These are phyloP conservation scores for Cinnamomum micranthum DNA, from an alignment of 164 flowering plant species.

Conservation along the genomic window DNA sequence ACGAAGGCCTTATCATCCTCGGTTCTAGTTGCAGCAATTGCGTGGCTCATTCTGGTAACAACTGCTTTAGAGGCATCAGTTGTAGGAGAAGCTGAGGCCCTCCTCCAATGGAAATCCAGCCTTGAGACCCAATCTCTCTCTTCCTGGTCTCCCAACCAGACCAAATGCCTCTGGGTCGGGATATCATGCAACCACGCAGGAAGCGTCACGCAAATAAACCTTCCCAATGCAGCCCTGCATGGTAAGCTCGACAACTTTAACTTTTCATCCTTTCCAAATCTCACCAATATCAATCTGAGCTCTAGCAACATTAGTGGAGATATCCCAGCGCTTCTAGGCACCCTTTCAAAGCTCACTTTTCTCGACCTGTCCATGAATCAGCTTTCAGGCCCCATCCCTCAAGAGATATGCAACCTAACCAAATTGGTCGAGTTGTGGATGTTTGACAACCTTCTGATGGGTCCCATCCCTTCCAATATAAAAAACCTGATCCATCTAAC, in stretches of 20 bases:
- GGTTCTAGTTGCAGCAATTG: neutral
- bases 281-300: slow-evolving; percentile 26
- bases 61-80: neutral
- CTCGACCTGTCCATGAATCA: slow-evolving; percentile 34
- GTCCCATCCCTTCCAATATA: slow-evolving; percentile 25
- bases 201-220: slow-evolving; percentile 15
- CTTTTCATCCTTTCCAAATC: slow-evolving; percentile 34
- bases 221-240: slow-evolving; percentile 9
- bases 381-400: slow-evolving; percentile 42
- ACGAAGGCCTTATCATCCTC: too few species aligned
- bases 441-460: slow-evolving; percentile 50
- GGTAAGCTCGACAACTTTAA: slow-evolving; percentile 30
- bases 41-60: neutral
- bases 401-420: slow-evolving; percentile 44
- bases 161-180: slow-evolving; percentile 39
- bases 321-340: slow-evolving; percentile 30
- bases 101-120: slow-evolving; percentile 32
- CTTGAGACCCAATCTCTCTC: slow-evolving; percentile 7
- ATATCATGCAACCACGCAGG: slow-evolving; percentile 27
- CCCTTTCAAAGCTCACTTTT: slow-evolving; percentile 9
- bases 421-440: slow-evolving; percentile 40
- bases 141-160: slow-evolving; percentile 20
- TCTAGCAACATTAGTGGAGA: slow-evolving; percentile 23
- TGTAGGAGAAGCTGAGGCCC: slow-evolving; percentile 25
- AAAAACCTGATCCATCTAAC: slow-evolving; percentile 20